Conservation (phyloP, 441 rosid genomes). For the Syzygium syzygioides region DNA sequence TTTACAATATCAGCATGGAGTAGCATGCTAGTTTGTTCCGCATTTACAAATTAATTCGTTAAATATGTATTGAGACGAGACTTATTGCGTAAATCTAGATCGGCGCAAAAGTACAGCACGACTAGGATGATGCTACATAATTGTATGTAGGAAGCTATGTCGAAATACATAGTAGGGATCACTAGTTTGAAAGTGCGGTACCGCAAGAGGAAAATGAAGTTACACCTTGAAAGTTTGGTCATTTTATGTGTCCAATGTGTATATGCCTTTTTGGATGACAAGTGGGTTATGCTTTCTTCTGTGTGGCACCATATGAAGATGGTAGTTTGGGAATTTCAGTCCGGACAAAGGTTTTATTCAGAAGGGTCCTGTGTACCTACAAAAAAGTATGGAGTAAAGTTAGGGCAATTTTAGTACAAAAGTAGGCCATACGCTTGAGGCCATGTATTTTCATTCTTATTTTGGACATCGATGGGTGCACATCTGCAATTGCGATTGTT, state of each 20-base stretch:
- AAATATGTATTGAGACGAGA: neutral
- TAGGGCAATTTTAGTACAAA: slow-evolving; percentile 21
- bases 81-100: neutral
- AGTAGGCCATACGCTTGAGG: slow-evolving; percentile 19
- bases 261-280: neutral
- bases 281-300: neutral
- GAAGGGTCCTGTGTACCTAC: slow-evolving; percentile 7
- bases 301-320: neutral
- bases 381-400: slow-evolving; percentile 35
- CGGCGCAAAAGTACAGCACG: neutral
- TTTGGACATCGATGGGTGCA: neutral
- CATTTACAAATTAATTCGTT: neutral
- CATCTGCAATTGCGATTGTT: neutral
- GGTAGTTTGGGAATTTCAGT: neutral
- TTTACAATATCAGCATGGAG: neutral
- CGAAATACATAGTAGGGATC: neutral
- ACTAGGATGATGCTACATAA: neutral
- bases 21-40: neutral
- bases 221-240: neutral
- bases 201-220: neutral
- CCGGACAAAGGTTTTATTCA: slow-evolving; percentile 11
- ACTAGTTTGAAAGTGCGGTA: neutral
- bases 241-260: neutral
- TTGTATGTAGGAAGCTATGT: no score
- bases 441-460: neutral